Conservation (phyloP, 225 moss, liverwort and hornwort genomes). For the Polytrichum formosum region DNA sequence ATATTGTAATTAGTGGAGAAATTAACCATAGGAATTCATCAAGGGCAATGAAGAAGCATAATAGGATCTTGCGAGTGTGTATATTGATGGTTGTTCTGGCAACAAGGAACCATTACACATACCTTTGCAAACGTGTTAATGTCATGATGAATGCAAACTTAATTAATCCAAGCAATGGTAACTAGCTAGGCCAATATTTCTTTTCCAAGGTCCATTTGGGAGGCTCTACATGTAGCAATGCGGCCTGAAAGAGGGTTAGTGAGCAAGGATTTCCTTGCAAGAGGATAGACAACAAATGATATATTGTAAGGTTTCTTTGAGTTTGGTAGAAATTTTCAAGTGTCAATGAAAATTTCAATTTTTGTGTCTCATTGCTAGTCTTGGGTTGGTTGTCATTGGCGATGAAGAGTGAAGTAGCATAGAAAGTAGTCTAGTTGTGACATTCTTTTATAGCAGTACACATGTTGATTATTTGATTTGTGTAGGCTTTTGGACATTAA, state of each 20-base stretch:
- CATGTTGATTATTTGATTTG: constrained; percentile 5
- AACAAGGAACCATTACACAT: too few species aligned
- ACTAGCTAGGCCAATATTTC: too few species aligned
- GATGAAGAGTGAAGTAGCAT: neutral
- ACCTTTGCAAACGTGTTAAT: too few species aligned
- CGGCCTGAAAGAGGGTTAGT: too few species aligned
- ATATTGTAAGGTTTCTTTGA: neutral
- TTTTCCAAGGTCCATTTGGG: too few species aligned
- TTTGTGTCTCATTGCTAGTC: neutral
- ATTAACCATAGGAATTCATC: neutral
- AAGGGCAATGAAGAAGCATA: neutral
- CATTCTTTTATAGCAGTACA: neutral
- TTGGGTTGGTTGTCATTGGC: neutral
- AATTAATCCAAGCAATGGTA: too few species aligned
- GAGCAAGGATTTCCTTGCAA: too few species aligned
- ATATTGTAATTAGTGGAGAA: neutral
- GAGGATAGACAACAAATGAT: neutral
- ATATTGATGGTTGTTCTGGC: too few species aligned
- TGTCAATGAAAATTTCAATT: neutral
- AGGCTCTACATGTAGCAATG: too few species aligned
- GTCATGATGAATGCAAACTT: too few species aligned
- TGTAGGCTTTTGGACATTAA: constrained; percentile 52
- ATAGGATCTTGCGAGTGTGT: neutral
- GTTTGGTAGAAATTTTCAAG: neutral
- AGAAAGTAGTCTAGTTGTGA: neutral